Evolutionary conservation across 176 grass and related monocot species (phyloP).

Genomic region (Paspalum vaginatum): DNA sequence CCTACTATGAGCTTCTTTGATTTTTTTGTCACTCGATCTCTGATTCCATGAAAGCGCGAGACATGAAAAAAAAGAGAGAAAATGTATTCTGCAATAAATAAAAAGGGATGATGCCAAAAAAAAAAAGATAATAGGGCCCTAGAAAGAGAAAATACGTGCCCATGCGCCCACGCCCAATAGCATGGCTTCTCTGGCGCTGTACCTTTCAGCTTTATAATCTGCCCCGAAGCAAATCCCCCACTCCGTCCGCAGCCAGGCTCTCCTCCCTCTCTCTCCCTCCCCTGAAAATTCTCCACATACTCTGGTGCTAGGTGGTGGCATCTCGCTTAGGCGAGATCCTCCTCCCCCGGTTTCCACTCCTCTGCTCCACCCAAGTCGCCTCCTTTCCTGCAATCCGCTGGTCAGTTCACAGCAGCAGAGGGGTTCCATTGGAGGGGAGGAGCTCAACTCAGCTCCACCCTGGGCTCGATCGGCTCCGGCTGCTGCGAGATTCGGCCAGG

Average conservation of each 20-base stretch:
- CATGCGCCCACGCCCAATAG: constrained; percentile 56
- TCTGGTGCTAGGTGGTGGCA: constrained; percentile 36
- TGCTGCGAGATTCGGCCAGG: constrained; percentile 41
- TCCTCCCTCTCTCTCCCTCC: constrained; percentile 7
- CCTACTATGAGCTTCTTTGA: not conserved
- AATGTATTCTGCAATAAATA: not conserved
- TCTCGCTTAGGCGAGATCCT: constrained; percentile 52
- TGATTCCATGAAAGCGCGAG: not conserved
- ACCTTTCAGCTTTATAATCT: constrained; percentile 62
- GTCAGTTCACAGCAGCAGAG: constrained; percentile 11
- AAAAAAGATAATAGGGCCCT: not conserved
- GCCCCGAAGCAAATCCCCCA: constrained; percentile 20
- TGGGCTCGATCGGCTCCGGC: constrained; percentile 36
- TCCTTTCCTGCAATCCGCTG: constrained; percentile 16
- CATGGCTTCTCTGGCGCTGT: constrained; percentile 40
- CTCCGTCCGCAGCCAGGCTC: constrained; percentile 23
- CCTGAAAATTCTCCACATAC: constrained; percentile 38
- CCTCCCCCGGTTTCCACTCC: constrained; percentile 30
- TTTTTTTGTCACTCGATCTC: not conserved
- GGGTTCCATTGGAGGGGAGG: constrained; percentile 20
- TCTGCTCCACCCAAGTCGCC: constrained; percentile 8
- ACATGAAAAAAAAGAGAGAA: not conserved
- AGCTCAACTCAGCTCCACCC: constrained; percentile 27
- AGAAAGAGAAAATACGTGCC: constrained; percentile 33
- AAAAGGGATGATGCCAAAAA: not conserved